Evolutionary conservation across 305 asterid species (phyloP), one percentile per base, ranked within the genome.

Genomic region (Fraxinus baroniana): DNA sequence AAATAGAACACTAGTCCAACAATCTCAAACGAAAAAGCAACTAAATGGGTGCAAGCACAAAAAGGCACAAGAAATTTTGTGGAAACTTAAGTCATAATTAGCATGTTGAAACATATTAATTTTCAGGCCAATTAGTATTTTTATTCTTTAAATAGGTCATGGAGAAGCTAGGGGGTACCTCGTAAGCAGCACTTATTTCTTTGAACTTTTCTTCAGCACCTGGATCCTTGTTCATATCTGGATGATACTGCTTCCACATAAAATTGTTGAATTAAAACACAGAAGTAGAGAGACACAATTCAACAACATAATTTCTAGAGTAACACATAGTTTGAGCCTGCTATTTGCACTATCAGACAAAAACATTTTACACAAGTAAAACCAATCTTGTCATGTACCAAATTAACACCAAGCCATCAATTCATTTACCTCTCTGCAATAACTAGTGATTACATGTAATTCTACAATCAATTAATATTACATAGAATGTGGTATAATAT

Each of bases 131-230:
- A 30, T 6, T 5, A 15, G 12, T 30, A 8, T 28, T 30, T 22
- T 70, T 17, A 70, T 32, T 30, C 22, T 70, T 70, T 13, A 30
- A 70, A 13, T 70, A 28, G 37, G 75, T 18, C 37, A 28, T 4
- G 3, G 41, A 30, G 41, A 74, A 85, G 68, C 70, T 74, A 62
- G 37, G 37, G 77, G 72, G 66, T 86, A 95, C 99, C 99, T 95
- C 99, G 46, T 95, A 95, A 5, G 99, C 98, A 89, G 99, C 97
- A 84, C 91, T 91, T 78, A 95, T 93, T 86, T 94, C 95, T 88
- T 95, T 95, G 55, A 95, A 95, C 87, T 92, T 94, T 49, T 94
- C 99, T 90, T 95, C 98, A 82, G 99, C 87, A 57, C 97, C 97
- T 70, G 92, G 91, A 49, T 77, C 88, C 87, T 92, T 93, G 89